Percentiles rank a stretch among this genome's conserved stretches.
phyloP scores from a whole-genome alignment of 495 filamentous ascomycete genomes.

The Neurospora sp. region DNA sequence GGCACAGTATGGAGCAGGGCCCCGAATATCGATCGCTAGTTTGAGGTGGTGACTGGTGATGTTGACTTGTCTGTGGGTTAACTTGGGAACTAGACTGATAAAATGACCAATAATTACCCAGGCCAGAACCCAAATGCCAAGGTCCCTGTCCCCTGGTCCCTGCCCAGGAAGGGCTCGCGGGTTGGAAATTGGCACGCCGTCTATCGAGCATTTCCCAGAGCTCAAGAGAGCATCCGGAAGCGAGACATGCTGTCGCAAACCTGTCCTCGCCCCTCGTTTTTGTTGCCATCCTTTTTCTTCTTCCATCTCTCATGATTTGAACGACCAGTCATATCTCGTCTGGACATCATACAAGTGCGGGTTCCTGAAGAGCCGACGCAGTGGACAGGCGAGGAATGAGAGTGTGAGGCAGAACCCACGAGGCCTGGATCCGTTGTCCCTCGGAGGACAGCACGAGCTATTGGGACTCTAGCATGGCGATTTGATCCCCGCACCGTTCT shows the following conservation, averaged over 20 bases:
- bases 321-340: background rate
- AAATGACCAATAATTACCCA: background rate
- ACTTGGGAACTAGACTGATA: background rate
- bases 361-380: background rate
- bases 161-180: background rate
- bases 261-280: background rate
- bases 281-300: background rate
- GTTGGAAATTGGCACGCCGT: background rate
- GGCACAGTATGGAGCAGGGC: background rate
- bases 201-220: background rate
- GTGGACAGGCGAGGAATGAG: background rate
- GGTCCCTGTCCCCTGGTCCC: background rate
- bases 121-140: background rate
- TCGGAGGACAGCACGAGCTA: background rate
- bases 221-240: background rate
- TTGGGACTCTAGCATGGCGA: background rate
- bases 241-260: background rate
- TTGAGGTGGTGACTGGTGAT: background rate
- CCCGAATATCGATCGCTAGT: background rate
- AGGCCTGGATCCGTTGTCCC: background rate
- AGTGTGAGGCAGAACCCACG: background rate
- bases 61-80: background rate
- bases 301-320: background rate
- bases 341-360: background rate
- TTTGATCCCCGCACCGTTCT: background rate